phyloP scores from a whole-genome alignment of 441 rosid genomes.

The Raphanus hybrid region DNA sequence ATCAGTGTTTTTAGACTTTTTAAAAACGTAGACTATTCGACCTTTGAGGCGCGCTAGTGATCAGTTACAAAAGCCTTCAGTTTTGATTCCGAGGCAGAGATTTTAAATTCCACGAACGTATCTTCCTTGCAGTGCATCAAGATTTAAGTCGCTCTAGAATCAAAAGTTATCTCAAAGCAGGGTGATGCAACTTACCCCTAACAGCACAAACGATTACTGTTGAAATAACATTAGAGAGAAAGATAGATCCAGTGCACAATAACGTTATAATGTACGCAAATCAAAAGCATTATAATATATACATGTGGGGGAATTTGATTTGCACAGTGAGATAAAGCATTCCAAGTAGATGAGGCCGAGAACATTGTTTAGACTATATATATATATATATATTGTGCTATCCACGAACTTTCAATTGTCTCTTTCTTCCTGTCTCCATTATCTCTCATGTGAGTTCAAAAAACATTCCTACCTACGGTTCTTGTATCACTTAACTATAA shows the following conservation, averaged over 20 bases:
- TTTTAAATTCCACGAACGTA: background rate
- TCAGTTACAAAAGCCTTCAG: background rate
- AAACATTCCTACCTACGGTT: slow-evolving; percentile 26
- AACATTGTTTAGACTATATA: background rate
- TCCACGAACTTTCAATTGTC: slow-evolving; percentile 12
- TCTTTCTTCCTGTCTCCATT: slow-evolving; percentile 26
- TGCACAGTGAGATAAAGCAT: slow-evolving; percentile 17
- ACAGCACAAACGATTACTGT: slow-evolving; percentile 2
- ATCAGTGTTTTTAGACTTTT: background rate
- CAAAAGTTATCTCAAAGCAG: background rate
- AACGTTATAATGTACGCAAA: background rate
- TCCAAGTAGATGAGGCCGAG: slow-evolving; percentile 1
- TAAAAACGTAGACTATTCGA: background rate
- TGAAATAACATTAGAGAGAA: background rate
- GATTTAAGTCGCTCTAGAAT: too few relatives aligned
- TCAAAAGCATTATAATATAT: slow-evolving; percentile 16
- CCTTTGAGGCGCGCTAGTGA: background rate
- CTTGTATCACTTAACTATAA: background rate
- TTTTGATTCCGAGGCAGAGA: background rate
- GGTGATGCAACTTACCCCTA: background rate
- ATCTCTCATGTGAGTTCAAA: slow-evolving; percentile 28
- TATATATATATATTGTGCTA: too few relatives aligned
- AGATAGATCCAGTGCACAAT: background rate
- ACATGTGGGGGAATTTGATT: slow-evolving; percentile 36
- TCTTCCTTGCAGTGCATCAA: background rate